These are phyloP conservation scores for Tylopilus rubrobrunneus DNA, from an alignment of 768 basidiomycete genomes.

Conservation along the genomic window DNA sequence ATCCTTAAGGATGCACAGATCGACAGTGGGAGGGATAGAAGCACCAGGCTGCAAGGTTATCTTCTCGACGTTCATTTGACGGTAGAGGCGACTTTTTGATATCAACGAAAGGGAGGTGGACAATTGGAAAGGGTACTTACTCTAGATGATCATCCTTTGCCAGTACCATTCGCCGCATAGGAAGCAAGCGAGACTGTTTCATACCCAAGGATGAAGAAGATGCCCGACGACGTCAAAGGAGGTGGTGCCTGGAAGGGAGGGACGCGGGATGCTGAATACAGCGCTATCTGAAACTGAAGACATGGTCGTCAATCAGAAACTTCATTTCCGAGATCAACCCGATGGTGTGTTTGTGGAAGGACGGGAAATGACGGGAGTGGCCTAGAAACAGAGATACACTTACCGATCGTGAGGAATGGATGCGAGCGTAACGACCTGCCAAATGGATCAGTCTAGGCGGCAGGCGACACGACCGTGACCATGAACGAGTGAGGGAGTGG, in stretches of 20 bases:
- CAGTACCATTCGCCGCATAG: conserved; percentile 17
- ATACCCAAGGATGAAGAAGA: conserved; percentile 10
- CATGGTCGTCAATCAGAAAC: conserved; percentile 16
- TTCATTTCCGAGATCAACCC: conserved; percentile 17
- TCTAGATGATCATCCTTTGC: conserved; percentile 28
- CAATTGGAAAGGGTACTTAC: conserved; percentile 10
- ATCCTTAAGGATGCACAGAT: conserved; percentile 51
- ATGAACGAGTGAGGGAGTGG: conserved; percentile 14
- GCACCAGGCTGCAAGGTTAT: conserved; percentile 19
- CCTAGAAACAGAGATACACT: conserved; percentile 7
- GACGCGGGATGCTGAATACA: conserved; percentile 6
- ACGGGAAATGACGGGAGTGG: conserved; percentile 6
- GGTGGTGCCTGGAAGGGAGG: conserved; percentile 9
- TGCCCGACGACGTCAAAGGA: conserved; percentile 10
- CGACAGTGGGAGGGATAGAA: conserved; percentile 40
- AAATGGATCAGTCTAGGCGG: conserved; percentile 1
- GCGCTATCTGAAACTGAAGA: conserved; percentile 12
- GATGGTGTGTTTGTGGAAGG: conserved; percentile 1
- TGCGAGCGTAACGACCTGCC: background rate
- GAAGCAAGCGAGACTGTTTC: conserved; percentile 24
- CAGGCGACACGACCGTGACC: conserved; percentile 10
- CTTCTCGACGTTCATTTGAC: conserved; percentile 33
- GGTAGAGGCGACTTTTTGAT: conserved; percentile 27
- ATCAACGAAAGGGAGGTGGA: conserved; percentile 5
- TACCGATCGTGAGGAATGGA: conserved; percentile 25